Conservation (phyloP, 176 grass and related monocot genomes). For the Triticum timopheevii region DNA sequence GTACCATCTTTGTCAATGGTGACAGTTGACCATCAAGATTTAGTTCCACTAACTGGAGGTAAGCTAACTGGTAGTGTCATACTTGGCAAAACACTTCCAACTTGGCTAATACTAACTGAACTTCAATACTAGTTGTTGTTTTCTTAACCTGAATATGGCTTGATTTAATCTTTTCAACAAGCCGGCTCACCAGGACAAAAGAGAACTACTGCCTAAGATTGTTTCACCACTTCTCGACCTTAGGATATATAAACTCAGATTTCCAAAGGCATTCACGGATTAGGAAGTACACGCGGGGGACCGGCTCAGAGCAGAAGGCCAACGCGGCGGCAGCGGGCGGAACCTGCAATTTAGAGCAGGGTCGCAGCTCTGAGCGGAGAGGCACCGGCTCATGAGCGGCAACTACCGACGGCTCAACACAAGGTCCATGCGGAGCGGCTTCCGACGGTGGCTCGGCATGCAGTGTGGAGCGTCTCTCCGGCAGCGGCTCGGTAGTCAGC, state of each 20-base stretch:
- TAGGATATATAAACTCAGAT: slow-evolving; percentile 68
- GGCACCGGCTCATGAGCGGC: too few species aligned
- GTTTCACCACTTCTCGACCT: slow-evolving; percentile 84
- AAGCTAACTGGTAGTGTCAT: slow-evolving; percentile 48
- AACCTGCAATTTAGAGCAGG: too few species aligned
- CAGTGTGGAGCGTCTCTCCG: too few species aligned
- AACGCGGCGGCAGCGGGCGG: too few species aligned
- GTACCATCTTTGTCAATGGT: slow-evolving; percentile 76
- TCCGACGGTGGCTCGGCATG: too few species aligned
- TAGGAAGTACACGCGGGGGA: too few species aligned
- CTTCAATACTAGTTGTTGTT: slow-evolving; percentile 58
- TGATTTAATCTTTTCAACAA: slow-evolving; percentile 73
- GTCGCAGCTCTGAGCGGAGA: too few species aligned
- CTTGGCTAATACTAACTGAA: slow-evolving; percentile 80
- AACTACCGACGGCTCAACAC: too few species aligned
- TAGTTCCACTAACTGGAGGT: slow-evolving; percentile 65
- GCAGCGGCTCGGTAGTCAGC: too few species aligned
- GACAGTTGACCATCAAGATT: slow-evolving; percentile 75
- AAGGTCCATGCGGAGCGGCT: too few species aligned
- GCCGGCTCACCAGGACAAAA: slow-evolving; percentile 71
- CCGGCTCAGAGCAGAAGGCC: too few species aligned
- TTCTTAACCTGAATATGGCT: slow-evolving; percentile 90
- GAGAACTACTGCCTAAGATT: slow-evolving; percentile 92
- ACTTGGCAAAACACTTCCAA: slow-evolving; percentile 62
- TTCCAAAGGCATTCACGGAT: slow-evolving; percentile 60